These are phyloP conservation scores for Jatropha curcas DNA, from an alignment of 345 rosid genomes.

Conservation along the genomic window DNA sequence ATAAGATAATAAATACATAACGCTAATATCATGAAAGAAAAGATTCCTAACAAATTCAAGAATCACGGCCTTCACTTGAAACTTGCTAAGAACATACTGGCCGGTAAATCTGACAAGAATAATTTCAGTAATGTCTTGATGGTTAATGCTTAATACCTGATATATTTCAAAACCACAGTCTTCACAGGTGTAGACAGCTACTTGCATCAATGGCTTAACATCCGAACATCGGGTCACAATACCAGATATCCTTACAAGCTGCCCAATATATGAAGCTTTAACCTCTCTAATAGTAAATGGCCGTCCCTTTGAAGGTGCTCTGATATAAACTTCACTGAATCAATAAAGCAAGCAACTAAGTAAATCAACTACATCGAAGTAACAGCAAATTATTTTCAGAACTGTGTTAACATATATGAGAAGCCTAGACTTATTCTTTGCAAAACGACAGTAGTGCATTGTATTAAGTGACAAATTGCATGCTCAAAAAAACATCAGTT, in stretches of 20 bases:
- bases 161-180: constrained; percentile 95
- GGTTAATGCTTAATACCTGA: constrained; percentile 54
- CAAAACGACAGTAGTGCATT: not conserved
- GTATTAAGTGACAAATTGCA: not conserved
- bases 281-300: constrained; percentile 90
- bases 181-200: constrained; percentile 97
- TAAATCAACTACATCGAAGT: not conserved
- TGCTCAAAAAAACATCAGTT: not conserved
- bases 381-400: not conserved
- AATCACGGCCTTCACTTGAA: not conserved
- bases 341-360: not conserved
- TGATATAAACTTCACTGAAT: constrained; percentile 84
- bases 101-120: not conserved
- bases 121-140: not conserved
- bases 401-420: not conserved
- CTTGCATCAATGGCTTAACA: constrained; percentile 97
- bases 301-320: constrained; percentile 76
- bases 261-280: constrained; percentile 89
- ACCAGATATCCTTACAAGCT: constrained; percentile 86
- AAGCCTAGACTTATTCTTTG: not conserved
- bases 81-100: not conserved
- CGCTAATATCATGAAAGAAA: not conserved
- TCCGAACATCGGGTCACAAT: constrained; percentile 97
- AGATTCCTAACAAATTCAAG: not conserved
- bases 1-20: constrained; percentile 20